Evolutionary conservation across 192 early-diverging fungal species (phyloP), one percentile per base, ranked within the genome.

Genomic region (Diversispora eburnea): DNA sequence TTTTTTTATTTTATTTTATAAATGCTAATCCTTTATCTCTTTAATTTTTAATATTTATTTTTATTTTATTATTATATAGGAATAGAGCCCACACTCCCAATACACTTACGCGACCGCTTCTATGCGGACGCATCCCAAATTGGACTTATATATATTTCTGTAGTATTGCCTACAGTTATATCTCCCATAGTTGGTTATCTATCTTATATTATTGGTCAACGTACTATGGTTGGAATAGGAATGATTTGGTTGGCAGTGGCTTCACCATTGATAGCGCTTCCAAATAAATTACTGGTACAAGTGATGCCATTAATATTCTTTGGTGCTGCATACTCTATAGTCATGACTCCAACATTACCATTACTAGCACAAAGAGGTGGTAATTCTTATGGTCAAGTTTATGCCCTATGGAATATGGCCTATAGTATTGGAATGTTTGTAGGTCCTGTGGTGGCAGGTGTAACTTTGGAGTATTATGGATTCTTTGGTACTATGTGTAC

Each of bases 381-480:
- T 75, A 81, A 80, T 45, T 84, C 83, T 25, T 86, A 83, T 65
- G 85, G 80, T 54, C 80, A 81, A 77, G 86, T 89, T 2, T 91
- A 91, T 77, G 90, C 90, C 6, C 76, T 93, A 47, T 91, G 88
- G 77, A 93, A 92, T 76, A 89, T 92, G 77, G 85, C 89, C 0
- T 93, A 89, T 57, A 88, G 89, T 22, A 73, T 87, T n/a, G 89
- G 89, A n/a, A 89, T 92, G 82, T 87, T 92, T 56, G 70, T 88
- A 39, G 88, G 90, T 3, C 91, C 91, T 5, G 88, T 89, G n/a
- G 74, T 86, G 56, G 83, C 86, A 25, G 87, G 89, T 3, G 77
- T 82, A 3, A 76, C 90, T 22, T 82, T 83, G 74, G 84, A 87
- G 19, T 75, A 79, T 19, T 76, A 82, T 20, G 84, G 84, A 0